A percentile compares a stretch with the other conserved stretches of the same genome.
Conservation (phyloP, 2,329 filamentous ascomycete species). For the Calonectria montana region DNA sequence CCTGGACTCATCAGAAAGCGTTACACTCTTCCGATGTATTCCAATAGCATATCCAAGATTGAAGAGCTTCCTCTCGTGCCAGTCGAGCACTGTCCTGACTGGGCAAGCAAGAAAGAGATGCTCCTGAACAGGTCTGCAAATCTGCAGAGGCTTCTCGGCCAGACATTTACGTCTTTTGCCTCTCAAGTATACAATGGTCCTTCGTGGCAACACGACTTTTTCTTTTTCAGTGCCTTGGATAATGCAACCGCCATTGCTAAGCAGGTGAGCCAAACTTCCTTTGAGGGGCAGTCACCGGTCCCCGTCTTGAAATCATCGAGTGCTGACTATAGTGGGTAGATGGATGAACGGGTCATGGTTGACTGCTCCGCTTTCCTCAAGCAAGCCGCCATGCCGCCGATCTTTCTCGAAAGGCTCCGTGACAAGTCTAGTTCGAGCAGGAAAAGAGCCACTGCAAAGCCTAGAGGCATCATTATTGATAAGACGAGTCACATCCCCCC, state of each 20-base stretch:
- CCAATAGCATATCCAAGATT: not conserved
- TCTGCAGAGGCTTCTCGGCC: not conserved
- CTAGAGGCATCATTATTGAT: not conserved
- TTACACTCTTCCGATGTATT: not conserved
- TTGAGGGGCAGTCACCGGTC: not conserved
- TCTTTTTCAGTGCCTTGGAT: not conserved
- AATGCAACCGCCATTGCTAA: not conserved
- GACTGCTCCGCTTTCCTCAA: not conserved
- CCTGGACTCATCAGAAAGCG: not conserved
- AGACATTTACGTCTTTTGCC: not conserved
- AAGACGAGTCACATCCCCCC: not conserved
- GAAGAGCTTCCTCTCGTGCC: not conserved
- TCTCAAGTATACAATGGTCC: slow-evolving; percentile 7
- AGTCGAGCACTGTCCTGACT: not conserved
- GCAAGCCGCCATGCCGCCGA: not conserved
- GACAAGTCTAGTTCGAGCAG: not conserved
- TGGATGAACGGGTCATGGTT: slow-evolving; percentile 12
- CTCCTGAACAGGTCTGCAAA: not conserved
- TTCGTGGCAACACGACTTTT: not conserved
- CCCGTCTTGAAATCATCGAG: not conserved
- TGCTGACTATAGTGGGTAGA: not conserved
- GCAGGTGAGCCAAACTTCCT: not conserved
- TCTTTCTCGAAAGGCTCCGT: not conserved
- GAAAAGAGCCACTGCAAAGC: not conserved
- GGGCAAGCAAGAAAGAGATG: not conserved